phyloP scores from a whole-genome alignment of 2,329 filamentous ascomycete genomes.

The Cladophialophora immunda region DNA sequence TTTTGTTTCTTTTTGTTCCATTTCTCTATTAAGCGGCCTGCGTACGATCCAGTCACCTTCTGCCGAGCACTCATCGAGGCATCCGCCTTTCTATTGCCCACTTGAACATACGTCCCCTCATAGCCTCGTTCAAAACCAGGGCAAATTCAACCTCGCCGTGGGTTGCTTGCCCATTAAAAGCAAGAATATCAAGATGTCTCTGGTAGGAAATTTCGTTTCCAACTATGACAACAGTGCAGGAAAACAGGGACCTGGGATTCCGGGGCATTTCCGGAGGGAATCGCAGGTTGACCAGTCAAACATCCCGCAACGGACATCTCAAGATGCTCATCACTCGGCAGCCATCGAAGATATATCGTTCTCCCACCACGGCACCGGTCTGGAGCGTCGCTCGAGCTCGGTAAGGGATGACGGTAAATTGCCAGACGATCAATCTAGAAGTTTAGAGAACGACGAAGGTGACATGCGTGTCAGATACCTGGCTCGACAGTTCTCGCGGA shows the following conservation, averaged over 20 bases:
- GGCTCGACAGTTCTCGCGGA: constrained; percentile 38
- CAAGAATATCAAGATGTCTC: constrained; percentile 23
- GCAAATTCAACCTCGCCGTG: not conserved
- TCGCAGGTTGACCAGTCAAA: constrained; percentile 13
- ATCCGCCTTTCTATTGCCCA: not conserved
- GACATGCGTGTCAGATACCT: constrained; percentile 34
- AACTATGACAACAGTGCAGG: constrained; percentile 28
- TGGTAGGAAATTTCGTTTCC: constrained; percentile 33
- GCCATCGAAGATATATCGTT: not conserved
- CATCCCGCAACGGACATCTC: constrained; percentile 3
- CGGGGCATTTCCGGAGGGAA: constrained; percentile 9
- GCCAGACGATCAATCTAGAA: constrained; percentile 20
- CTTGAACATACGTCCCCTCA: not conserved
- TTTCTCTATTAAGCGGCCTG: too few relatives aligned
- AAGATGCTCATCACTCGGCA: not conserved
- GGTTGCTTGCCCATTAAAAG: not conserved
- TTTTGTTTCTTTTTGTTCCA: not conserved
- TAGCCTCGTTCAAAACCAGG: not conserved
- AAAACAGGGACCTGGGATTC: constrained; percentile 17
- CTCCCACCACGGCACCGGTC: not conserved
- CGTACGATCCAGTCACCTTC: not conserved
- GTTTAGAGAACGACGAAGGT: constrained; percentile 32
- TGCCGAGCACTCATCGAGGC: not conserved
- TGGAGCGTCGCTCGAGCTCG: not conserved
- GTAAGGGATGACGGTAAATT: not conserved